phyloP scores from a whole-genome alignment of 2,329 filamentous ascomycete species.

The Lizonia empirigonia region DNA sequence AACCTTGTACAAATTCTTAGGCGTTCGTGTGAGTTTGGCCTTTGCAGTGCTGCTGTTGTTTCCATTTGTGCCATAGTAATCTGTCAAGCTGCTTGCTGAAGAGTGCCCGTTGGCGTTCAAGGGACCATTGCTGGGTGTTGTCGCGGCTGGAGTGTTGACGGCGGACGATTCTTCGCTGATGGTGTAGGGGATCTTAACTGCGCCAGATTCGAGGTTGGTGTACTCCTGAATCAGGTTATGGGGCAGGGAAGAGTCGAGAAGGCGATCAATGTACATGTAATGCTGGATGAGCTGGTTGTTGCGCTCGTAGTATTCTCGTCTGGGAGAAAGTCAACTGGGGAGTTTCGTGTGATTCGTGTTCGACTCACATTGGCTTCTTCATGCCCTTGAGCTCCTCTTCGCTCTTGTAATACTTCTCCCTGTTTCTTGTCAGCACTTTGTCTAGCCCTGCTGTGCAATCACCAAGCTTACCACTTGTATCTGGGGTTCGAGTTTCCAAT shows the following conservation, averaged over 20 bases:
- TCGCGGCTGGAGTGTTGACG: conserved; percentile 21
- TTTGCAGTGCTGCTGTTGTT: conserved; percentile 23
- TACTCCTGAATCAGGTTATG: conserved; percentile 93
- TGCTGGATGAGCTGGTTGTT: conserved; percentile 89
- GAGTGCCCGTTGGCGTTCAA: conserved; percentile 22
- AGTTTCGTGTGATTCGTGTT: too few relatives aligned
- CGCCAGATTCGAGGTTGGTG: conserved; percentile 64
- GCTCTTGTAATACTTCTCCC: conserved; percentile 81
- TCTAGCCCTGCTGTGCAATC: background rate
- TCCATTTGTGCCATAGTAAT: conserved; percentile 38
- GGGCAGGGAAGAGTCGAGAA: conserved; percentile 90
- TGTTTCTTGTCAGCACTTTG: conserved; percentile 19
- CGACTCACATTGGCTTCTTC: conserved; percentile 68
- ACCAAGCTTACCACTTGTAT: conserved; percentile 75
- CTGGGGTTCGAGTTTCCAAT: conserved; percentile 87
- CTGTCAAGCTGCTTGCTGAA: conserved; percentile 28
- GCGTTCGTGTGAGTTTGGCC: conserved; percentile 60
- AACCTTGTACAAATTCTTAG: conserved; percentile 82
- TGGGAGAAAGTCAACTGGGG: conserved; percentile 46
- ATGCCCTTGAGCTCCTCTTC: conserved; percentile 74
- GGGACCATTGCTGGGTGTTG: conserved; percentile 25
- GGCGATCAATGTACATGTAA: conserved; percentile 89
- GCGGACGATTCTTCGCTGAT: conserved; percentile 70
- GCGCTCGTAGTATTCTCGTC: conserved; percentile 83
- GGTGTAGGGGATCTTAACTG: conserved; percentile 70